Evolutionary conservation across 1,139 yeast species (phyloP).

Genomic region (Pichia sp.): DNA sequence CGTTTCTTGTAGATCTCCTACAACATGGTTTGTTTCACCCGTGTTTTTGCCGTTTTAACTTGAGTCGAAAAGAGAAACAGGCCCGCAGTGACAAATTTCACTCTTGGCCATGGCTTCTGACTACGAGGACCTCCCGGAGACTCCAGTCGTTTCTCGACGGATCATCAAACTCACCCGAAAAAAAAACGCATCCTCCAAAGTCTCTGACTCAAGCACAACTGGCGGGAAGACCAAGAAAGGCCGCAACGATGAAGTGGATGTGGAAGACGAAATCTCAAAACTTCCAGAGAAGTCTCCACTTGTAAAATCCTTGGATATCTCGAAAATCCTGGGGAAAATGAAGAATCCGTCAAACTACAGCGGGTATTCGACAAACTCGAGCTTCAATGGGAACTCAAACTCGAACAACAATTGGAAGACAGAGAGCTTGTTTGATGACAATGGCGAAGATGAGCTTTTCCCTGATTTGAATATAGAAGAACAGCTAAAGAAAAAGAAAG

Average conservation of each 20-base stretch:
- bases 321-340: slow-evolving; percentile 11
- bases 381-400: slow-evolving; percentile 7
- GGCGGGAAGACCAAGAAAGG: neutral
- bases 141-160: slow-evolving; percentile 3
- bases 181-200: neutral
- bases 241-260: neutral
- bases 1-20: neutral
- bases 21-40: neutral
- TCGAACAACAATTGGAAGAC: slow-evolving; percentile 3
- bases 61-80: neutral
- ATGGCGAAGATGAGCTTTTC: slow-evolving; percentile 8
- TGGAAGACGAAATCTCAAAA: neutral
- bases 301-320: slow-evolving; percentile 5
- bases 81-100: neutral
- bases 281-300: slow-evolving; percentile 7
- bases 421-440: slow-evolving; percentile 9
- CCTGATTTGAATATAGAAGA: slow-evolving; percentile 1
- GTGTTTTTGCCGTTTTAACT: neutral
- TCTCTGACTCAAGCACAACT: no score
- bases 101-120: slow-evolving; percentile 6
- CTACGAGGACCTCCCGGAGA: slow-evolving; percentile 7
- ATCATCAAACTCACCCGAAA: slow-evolving; percentile 4
- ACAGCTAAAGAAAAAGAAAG: slow-evolving; percentile 1
- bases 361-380: slow-evolving; percentile 14
- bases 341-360: slow-evolving; percentile 11